Base-by-base conservation (phyloP, 2,329 filamentous ascomycete species). In the Arthrobotrys entomopaga region DNA sequence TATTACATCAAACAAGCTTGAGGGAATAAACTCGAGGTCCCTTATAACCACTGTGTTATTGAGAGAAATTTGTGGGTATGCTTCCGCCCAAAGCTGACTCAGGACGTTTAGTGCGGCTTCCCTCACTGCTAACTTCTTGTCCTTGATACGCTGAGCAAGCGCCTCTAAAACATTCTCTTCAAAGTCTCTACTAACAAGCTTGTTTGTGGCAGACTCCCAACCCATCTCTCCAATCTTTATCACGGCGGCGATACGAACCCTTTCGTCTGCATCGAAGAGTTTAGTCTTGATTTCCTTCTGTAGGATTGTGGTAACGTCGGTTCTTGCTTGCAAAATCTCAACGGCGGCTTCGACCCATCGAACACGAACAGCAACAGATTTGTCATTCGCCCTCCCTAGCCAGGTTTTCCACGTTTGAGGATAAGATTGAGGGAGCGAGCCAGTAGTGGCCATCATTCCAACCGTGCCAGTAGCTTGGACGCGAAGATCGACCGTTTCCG, bases 61-160 rank as follows among this genome's bases (percentile, higher is more conserved):
- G 60, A 90, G 88, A 22, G 91, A 89, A 78, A 99, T 91, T 78
- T 97, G 93, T 16, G 92, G 91, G 16, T 90, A 88, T 11, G 92
- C 94, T 16, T 96, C 93, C n/a, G 92, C 93, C 95, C 95, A 99
- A 26, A 98, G 89, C 75, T 89, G 91, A 10, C 88, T 91, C 0
- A 98, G 84, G 7, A 96, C 85, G 58, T 89, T 90, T 87, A 97
- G 96, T 22, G 92, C 93, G 78, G 94, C 92, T 43, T 91, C 88
- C 67, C 94, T 91, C 10, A 99, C 91, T 48, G 87, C 84, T 13
- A 89, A 87, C 80, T 90, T 94, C 76, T 90, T 90, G 82, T 99
- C 96, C 78, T 93, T 92, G 77, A 92, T 92, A 76, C 95, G 88
- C 79, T 97, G 93, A 26, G 92, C 91, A 24, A 99, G 86, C 76